Evolutionary conservation across 2,329 filamentous ascomycete genomes (phyloP).

Genomic region (Xylariales sp.): DNA sequence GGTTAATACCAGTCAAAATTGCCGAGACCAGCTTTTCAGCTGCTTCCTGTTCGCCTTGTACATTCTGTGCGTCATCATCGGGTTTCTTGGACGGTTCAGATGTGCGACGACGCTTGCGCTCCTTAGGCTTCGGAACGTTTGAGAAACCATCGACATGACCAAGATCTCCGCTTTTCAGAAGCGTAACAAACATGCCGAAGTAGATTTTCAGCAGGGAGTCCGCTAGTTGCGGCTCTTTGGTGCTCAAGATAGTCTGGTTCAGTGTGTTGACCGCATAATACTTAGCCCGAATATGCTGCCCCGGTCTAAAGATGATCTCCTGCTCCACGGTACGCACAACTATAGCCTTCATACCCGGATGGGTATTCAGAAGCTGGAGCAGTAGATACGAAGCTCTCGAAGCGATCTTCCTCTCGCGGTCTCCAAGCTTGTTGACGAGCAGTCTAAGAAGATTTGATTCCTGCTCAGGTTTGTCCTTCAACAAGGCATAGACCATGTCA

Average conservation of each 20-base stretch:
- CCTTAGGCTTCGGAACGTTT: conserved; percentile 36
- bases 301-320: conserved; percentile 80
- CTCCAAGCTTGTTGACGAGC: conserved; percentile 93
- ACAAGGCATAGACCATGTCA: conserved; percentile 83
- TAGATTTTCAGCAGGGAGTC: conserved; percentile 83
- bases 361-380: conserved; percentile 82
- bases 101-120: conserved; percentile 28
- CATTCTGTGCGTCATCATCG: conserved; percentile 28
- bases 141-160: conserved; percentile 34
- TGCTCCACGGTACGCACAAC: conserved; percentile 82
- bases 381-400: conserved; percentile 90
- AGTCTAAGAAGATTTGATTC: conserved; percentile 89
- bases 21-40: conserved; percentile 90
- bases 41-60: conserved; percentile 57
- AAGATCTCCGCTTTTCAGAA: conserved; percentile 62
- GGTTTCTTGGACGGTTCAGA: conserved; percentile 28
- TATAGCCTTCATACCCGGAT: conserved; percentile 89
- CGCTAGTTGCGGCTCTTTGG: conserved; percentile 75
- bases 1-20: conserved; percentile 89
- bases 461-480: conserved; percentile 96
- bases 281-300: conserved; percentile 81
- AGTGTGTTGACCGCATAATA: conserved; percentile 96
- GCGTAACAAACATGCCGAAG: conserved; percentile 78
- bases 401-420: conserved; percentile 91
- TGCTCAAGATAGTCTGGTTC: conserved; percentile 91